Base-by-base conservation (phyloP, 208 protist species). In the Leishmania tarentolae region DNA sequence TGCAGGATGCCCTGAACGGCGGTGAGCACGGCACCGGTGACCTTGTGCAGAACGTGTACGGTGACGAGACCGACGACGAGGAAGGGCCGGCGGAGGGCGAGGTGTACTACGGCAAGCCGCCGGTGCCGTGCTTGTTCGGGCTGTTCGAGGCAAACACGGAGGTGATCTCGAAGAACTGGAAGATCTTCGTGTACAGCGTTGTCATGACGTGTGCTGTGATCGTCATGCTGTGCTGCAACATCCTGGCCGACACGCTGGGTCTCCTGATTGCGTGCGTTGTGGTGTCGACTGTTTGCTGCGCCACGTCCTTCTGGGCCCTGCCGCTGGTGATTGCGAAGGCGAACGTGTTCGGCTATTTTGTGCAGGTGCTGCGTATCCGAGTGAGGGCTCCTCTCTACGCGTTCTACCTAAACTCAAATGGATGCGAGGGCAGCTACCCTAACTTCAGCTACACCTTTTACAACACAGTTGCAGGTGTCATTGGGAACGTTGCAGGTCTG, bases 371-470 rank as follows among this genome's bases (percentile, higher is more conserved):
- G 42, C 91, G 91, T 78, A 82, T 93, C 35, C 15, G 50, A 17
- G 9, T 92, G 5, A 83, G 80, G 5, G 84, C 87, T 42, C 76
- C 90, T 0, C n/a, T 94, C 24, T 72, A 90, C 57, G 68, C 42
- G 50, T 94, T 93, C 73, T 96, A 86, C 82, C 69, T 84, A 37
- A 87, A 86, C 53, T 59, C 35, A 5, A 46, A 86, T 37, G 75
- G 85, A 44, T 94, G 90, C 76, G 0, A 85, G 0, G 75, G 83
- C 0, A 82, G 81, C 68, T 84, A 74, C 19, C 92, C 92, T 15
- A 52, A 94, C 81, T 96, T 96, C 83, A 85, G 47, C 52, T 89
- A 87, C 61, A 87, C 78, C 50, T 96, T 93, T 84, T 96, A 90
- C 78, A 85, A 81, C 73, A 96, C 92, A 3, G 76, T 92, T 19